Percentiles rank a stretch among this genome's conserved stretches.
These are phyloP conservation scores for Amauroascus verrucosus DNA, from an alignment of 2,329 filamentous ascomycete genomes.

Conservation along the genomic window DNA sequence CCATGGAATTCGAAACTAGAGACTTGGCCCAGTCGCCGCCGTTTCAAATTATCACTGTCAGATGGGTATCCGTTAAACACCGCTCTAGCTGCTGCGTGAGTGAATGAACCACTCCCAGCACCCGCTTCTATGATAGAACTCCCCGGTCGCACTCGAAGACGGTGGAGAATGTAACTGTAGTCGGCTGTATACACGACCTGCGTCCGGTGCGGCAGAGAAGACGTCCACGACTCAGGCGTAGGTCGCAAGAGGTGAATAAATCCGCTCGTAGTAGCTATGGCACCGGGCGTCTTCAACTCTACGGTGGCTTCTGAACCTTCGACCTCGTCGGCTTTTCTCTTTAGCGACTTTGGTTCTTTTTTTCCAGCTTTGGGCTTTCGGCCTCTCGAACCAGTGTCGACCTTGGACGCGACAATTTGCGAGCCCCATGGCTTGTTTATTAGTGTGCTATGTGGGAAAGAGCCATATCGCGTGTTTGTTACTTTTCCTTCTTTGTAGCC, in stretches of 20 bases:
- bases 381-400: slow-evolving; percentile 84
- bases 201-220: slow-evolving; percentile 42
- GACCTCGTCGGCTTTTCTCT: slow-evolving; percentile 26
- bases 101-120: slow-evolving; percentile 44
- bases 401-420: slow-evolving; percentile 77
- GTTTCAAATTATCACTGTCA: slow-evolving; percentile 20
- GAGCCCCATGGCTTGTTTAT: slow-evolving; percentile 79
- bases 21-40: slow-evolving; percentile 34
- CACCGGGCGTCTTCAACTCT: slow-evolving; percentile 21
- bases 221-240: slow-evolving; percentile 43
- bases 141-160: slow-evolving; percentile 39
- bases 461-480: slow-evolving; percentile 88
- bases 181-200: slow-evolving; percentile 46
- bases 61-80: slow-evolving; percentile 39
- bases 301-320: slow-evolving; percentile 27
- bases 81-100: slow-evolving; percentile 41
- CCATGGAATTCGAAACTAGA: slow-evolving; percentile 44
- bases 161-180: slow-evolving; percentile 44
- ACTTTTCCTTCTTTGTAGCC: slow-evolving; percentile 68
- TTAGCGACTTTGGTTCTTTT: slow-evolving; percentile 9
- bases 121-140: slow-evolving; percentile 42
- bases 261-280: slow-evolving; percentile 36
- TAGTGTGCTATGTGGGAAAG: slow-evolving; percentile 70
- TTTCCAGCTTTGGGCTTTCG: slow-evolving; percentile 46
- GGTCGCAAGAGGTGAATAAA: slow-evolving; percentile 42